Percentiles rank a stretch among this genome's conserved stretches.
Conservation (phyloP, 1,284 basidiomycete genomes). For the Puccinia horiana region DNA sequence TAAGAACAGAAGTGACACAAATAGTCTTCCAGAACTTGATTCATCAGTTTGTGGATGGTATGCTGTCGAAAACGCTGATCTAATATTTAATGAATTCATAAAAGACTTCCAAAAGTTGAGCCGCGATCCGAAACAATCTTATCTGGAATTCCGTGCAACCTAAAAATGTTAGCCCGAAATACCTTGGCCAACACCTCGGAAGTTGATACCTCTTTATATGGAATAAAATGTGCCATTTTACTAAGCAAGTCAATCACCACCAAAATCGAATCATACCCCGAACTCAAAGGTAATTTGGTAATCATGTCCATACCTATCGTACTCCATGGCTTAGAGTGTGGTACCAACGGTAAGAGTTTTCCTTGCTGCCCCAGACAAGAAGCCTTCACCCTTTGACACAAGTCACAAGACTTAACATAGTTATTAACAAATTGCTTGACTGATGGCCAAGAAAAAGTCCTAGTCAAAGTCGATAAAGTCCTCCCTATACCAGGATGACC, state of each 20-base stretch:
- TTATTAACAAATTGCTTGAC: not conserved
- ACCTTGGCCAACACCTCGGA: not conserved
- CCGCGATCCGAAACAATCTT: not conserved
- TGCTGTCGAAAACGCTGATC: not conserved
- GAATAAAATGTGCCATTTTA: slow-evolving; percentile 60
- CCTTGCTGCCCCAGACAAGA: not conserved
- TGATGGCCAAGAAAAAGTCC: slow-evolving; percentile 13
- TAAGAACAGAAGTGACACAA: slow-evolving; percentile 37
- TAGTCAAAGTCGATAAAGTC: not conserved
- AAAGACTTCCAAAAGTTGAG: not conserved
- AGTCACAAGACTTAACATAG: slow-evolving; percentile 15
- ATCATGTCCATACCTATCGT: slow-evolving; percentile 63
- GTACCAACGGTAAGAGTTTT: not conserved
- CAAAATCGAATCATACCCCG: slow-evolving; percentile 60
- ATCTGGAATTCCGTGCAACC: not conserved
- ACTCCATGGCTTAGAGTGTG: slow-evolving; percentile 58
- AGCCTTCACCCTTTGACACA: not conserved
- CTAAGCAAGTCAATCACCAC: slow-evolving; percentile 62
- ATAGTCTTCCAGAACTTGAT: slow-evolving; percentile 16
- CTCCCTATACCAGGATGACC: slow-evolving; percentile 10
- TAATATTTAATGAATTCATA: not conserved
- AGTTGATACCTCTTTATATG: not conserved
- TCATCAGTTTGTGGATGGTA: slow-evolving; percentile 42
- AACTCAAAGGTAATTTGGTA: slow-evolving; percentile 59
- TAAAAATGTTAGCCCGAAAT: not conserved